Conservation (phyloP, 2,329 filamentous ascomycete species). For the Scedosporium apiospermum region DNA sequence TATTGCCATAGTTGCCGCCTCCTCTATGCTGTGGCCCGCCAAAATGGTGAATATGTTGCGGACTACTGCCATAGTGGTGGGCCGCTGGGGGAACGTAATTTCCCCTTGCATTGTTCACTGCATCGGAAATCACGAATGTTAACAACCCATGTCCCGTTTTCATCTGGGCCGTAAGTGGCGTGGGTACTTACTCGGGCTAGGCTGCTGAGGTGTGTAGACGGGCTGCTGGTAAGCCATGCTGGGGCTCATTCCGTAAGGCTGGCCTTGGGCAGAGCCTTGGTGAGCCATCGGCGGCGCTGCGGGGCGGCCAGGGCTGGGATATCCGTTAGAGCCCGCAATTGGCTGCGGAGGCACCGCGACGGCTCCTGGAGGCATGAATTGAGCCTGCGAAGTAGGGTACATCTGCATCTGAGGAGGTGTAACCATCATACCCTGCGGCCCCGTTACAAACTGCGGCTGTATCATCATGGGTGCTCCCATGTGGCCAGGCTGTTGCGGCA, state of each 20-base stretch:
- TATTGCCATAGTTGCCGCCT: constrained; percentile 42
- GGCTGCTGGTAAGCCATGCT: constrained; percentile 67
- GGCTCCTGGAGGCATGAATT: constrained; percentile 49
- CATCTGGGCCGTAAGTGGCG: background rate
- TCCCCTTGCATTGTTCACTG: constrained; percentile 48
- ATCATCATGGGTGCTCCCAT: constrained; percentile 82
- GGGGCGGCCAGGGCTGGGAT: constrained; percentile 77
- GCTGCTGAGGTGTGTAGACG: constrained; percentile 60
- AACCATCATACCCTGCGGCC: constrained; percentile 57
- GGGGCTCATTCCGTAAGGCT: constrained; percentile 70
- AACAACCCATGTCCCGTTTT: no score
- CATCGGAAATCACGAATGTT: constrained; percentile 1
- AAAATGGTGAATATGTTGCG: constrained; percentile 56
- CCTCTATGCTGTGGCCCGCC: constrained; percentile 47
- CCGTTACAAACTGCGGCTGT: constrained; percentile 63
- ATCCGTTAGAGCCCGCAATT: constrained; percentile 63
- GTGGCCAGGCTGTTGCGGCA: constrained; percentile 57
- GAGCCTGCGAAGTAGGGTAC: constrained; percentile 59
- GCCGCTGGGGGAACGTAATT: constrained; percentile 49
- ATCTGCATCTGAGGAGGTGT: constrained; percentile 67
- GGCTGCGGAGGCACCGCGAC: constrained; percentile 41
- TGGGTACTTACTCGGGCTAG: constrained; percentile 59
- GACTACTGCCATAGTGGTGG: constrained; percentile 57
- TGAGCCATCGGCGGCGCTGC: constrained; percentile 86
- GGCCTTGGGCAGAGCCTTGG: constrained; percentile 87